Conservation (phyloP, 371 early-diverging fungal species). For the Mortierella sp. region DNA sequence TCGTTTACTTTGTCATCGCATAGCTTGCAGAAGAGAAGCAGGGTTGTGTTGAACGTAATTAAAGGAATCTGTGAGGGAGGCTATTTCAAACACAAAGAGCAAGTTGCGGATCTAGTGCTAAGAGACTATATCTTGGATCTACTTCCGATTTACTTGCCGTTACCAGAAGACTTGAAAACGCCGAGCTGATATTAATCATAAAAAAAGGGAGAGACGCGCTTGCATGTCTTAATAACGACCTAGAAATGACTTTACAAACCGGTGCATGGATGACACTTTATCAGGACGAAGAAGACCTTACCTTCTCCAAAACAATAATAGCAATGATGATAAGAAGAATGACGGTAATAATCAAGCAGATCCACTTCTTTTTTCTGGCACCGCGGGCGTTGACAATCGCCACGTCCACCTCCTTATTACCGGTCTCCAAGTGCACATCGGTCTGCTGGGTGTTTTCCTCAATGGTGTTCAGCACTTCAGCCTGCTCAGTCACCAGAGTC, state of each 20-base stretch:
- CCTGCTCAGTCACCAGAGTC: slow-evolving; percentile 86
- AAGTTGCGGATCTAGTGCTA: no score
- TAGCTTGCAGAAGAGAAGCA: no score
- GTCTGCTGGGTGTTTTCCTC: slow-evolving; percentile 75
- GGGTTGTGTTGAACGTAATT: no score
- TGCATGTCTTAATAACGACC: no score
- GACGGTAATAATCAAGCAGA: slow-evolving; percentile 59
- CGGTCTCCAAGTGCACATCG: slow-evolving; percentile 75
- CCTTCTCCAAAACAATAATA: slow-evolving; percentile 42
- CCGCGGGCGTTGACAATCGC: slow-evolving; percentile 80
- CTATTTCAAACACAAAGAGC: no score
- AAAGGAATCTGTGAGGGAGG: no score
- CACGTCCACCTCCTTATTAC: slow-evolving; percentile 74
- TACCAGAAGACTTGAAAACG: background rate
- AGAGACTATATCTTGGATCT: no score
- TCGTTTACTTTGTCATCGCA: no score
- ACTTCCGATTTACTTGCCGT: background rate
- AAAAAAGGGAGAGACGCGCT: no score
- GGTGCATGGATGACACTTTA: no score
- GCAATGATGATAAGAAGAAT: slow-evolving; percentile 63
- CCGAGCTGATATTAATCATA: background rate
- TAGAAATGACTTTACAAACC: background rate
- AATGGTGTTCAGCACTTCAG: slow-evolving; percentile 77
- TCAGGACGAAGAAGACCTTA: no score
- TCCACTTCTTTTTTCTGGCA: slow-evolving; percentile 82